Evolutionary conservation across 2,329 filamentous ascomycete species (phyloP).

Genomic region (Fusarium sp.): DNA sequence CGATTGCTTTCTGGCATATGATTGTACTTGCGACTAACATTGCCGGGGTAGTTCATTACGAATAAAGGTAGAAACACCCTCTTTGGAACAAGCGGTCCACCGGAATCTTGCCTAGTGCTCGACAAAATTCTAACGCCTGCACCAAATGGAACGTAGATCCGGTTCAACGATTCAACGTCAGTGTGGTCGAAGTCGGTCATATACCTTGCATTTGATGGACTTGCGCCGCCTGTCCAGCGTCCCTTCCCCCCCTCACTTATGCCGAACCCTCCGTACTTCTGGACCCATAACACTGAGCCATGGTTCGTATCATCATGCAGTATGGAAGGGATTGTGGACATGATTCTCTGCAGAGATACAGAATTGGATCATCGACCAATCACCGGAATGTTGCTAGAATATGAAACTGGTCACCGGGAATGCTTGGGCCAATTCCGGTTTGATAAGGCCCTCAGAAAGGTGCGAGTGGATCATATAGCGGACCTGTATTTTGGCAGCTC

Average conservation of each 20-base stretch:
- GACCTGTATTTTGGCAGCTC: constrained; percentile 23
- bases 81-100: constrained; percentile 27
- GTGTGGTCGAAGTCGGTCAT: not conserved
- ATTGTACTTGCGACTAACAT: not conserved
- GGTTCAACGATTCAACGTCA: constrained; percentile 14
- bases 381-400: constrained; percentile 9
- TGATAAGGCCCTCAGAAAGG: constrained; percentile 15
- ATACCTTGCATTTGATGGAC: constrained; percentile 15
- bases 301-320: constrained; percentile 31
- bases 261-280: constrained; percentile 21
- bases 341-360: constrained; percentile 29
- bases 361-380: constrained; percentile 14
- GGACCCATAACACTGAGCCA: constrained; percentile 10
- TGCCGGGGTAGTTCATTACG: constrained; percentile 21
- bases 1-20: not conserved
- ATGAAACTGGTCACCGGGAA: constrained; percentile 23
- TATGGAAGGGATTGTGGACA: constrained; percentile 17
- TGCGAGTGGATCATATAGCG: constrained; percentile 15
- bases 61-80: constrained; percentile 27
- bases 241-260: constrained; percentile 15
- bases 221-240: not conserved
- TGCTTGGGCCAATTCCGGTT: constrained; percentile 31
- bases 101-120: constrained; percentile 19
- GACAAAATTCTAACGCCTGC: constrained; percentile 15
- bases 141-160: constrained; percentile 15